Evolutionary conservation across 1,284 basidiomycete species (phyloP).

Genomic region (Sanghuangporus baumii): DNA sequence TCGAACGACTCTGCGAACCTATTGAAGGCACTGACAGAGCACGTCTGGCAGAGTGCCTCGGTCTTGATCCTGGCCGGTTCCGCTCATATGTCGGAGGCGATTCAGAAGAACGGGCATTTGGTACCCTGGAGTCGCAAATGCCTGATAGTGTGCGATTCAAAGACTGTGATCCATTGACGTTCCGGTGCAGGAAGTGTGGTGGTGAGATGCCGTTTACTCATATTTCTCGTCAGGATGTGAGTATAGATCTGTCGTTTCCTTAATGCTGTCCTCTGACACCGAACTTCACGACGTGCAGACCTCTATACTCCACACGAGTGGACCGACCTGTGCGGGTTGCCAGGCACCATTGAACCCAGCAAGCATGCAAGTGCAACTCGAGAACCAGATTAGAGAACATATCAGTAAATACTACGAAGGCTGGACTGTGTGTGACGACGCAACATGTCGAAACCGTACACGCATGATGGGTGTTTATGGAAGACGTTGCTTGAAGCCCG

Average conservation of each 20-base stretch:
- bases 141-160: constrained; percentile 86
- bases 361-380: constrained; percentile 80
- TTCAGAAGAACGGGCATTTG: constrained; percentile 66
- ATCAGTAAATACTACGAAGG: constrained; percentile 86
- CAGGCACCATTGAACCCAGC: constrained; percentile 43
- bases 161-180: constrained; percentile 60
- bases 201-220: constrained; percentile 60
- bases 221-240: constrained; percentile 59
- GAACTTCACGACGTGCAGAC: constrained; percentile 27
- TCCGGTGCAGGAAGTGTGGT: constrained; percentile 74
- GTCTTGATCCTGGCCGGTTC: constrained; percentile 83
- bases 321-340: constrained; percentile 62
- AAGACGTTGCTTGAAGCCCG: constrained; percentile 63
- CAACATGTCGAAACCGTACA: constrained; percentile 79
- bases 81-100: constrained; percentile 38
- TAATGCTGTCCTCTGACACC: not conserved
- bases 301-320: constrained; percentile 44
- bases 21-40: constrained; percentile 95
- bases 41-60: constrained; percentile 91
- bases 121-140: constrained; percentile 85
- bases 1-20: constrained; percentile 92
- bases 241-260: constrained; percentile 18
- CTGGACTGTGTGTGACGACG: constrained; percentile 85
- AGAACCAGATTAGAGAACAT: constrained; percentile 74
- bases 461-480: constrained; percentile 92